phyloP scores from a whole-genome alignment of 495 filamentous ascomycete genomes.

The Penicillium malachiteum region DNA sequence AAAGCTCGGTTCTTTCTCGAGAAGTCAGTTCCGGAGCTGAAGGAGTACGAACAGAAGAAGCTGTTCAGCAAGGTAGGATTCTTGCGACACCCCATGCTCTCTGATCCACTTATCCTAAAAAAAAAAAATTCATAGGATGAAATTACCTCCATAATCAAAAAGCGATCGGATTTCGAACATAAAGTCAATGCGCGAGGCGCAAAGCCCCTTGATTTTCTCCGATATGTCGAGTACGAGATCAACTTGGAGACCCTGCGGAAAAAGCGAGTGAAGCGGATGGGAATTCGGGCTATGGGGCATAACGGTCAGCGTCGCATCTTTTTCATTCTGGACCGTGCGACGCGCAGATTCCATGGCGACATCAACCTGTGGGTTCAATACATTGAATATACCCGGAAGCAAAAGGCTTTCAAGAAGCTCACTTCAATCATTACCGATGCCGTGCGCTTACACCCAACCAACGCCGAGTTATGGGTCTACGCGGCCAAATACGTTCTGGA shows the following conservation, averaged over 20 bases:
- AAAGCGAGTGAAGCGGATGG: constrained; percentile 77
- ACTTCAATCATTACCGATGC: constrained; percentile 72
- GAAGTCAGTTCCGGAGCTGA: constrained; percentile 84
- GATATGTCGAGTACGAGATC: constrained; percentile 89
- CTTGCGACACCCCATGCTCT: too few species aligned
- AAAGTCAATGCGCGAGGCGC: constrained; percentile 78
- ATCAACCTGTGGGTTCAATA: constrained; percentile 89
- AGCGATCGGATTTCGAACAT: constrained; percentile 92
- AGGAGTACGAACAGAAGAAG: constrained; percentile 81
- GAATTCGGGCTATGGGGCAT: constrained; percentile 61
- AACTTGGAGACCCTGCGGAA: constrained; percentile 79
- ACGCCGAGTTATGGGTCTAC: constrained; percentile 82
- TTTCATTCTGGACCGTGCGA: constrained; percentile 83
- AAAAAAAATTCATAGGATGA: constrained; percentile 59
- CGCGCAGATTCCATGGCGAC: constrained; percentile 80
- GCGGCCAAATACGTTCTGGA: constrained; percentile 77
- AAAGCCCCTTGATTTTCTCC: constrained; percentile 71
- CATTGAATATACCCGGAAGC: constrained; percentile 72
- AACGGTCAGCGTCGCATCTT: constrained; percentile 80
- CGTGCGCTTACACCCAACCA: constrained; percentile 79
- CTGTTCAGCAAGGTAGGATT: constrained; percentile 71
- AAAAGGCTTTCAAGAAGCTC: constrained; percentile 78
- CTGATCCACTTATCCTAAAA: not conserved
- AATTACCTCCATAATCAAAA: constrained; percentile 80
- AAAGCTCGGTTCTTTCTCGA: constrained; percentile 95